A percentile compares a stretch with the other conserved stretches of the same genome.
phyloP scores from a whole-genome alignment of 768 basidiomycete genomes.

The Cystobasidium onofrii region DNA sequence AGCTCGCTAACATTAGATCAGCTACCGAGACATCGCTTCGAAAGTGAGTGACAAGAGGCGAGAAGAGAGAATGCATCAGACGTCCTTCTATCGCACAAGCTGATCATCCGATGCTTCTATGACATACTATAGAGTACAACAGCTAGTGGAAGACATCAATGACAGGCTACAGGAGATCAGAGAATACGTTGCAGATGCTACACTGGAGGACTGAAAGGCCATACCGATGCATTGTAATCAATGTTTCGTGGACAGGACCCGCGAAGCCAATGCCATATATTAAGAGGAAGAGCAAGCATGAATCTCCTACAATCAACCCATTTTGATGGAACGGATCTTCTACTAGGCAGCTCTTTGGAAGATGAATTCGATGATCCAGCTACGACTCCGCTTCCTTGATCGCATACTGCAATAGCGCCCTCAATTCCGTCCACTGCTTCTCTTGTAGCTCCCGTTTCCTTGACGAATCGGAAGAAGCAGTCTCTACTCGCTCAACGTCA shows the following conservation, averaged over 20 bases:
- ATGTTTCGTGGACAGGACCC: too few species aligned
- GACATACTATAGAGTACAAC: not conserved
- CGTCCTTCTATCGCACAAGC: not conserved
- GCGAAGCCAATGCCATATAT: too few species aligned
- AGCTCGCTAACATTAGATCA: not conserved
- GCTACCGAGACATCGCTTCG: not conserved
- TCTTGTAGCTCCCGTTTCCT: slow-evolving; percentile 4
- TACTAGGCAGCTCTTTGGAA: too few species aligned
- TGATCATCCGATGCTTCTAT: not conserved
- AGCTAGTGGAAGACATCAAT: slow-evolving; percentile 1
- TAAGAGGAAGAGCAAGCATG: too few species aligned
- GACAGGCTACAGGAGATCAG: slow-evolving; percentile 22
- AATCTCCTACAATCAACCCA: too few species aligned
- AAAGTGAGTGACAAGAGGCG: not conserved
- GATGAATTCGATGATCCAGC: not conserved
- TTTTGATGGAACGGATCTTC: too few species aligned
- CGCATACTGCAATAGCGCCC: slow-evolving; percentile 25
- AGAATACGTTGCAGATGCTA: slow-evolving; percentile 15
- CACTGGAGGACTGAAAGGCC: not conserved
- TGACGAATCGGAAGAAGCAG: not conserved
- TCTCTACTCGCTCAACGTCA: slow-evolving; percentile 29
- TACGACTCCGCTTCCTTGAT: not conserved
- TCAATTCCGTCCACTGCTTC: slow-evolving; percentile 31
- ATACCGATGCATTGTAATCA: too few species aligned
- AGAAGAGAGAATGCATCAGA: not conserved